Evolutionary conservation across 139 green algal species (phyloP).

Genomic region (Micractinium conductrix): DNA sequence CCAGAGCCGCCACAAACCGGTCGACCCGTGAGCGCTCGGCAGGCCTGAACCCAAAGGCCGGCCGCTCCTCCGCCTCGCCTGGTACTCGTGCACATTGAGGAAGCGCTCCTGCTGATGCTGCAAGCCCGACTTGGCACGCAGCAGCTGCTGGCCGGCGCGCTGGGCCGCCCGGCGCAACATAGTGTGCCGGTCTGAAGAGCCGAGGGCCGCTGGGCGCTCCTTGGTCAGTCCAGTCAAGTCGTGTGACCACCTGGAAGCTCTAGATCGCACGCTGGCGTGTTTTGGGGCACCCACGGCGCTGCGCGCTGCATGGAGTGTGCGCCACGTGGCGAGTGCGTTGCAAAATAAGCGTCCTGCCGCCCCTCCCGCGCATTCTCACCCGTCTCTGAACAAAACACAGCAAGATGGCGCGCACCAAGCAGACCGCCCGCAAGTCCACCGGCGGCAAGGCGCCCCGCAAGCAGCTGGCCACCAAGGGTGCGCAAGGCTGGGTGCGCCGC

Average conservation of each 20-base stretch:
- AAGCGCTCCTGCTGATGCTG: conserved; percentile 69
- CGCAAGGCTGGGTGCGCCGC: conserved; percentile 45
- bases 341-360: too few species aligned
- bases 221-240: not conserved
- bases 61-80: conserved; percentile 58
- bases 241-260: not conserved
- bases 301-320: too few species aligned
- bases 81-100: conserved; percentile 98
- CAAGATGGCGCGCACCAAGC: conserved; percentile 89
- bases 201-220: not conserved
- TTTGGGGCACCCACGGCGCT: too few species aligned
- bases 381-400: too few species aligned
- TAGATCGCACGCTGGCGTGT: not conserved
- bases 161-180: conserved; percentile 14
- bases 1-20: too few species aligned
- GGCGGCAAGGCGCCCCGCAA: conserved; percentile 90
- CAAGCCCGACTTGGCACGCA: too few species aligned
- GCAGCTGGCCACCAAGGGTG: conserved; percentile 84
- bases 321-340: too few species aligned
- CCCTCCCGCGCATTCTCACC: not conserved
- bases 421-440: conserved; percentile 87
- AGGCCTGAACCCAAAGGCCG: too few species aligned
- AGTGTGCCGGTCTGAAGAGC: not conserved
- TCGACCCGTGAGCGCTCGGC: too few species aligned
- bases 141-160: not conserved